Conservation (phyloP, 2,329 filamentous ascomycete species). For the Shiraia bambusicola region DNA sequence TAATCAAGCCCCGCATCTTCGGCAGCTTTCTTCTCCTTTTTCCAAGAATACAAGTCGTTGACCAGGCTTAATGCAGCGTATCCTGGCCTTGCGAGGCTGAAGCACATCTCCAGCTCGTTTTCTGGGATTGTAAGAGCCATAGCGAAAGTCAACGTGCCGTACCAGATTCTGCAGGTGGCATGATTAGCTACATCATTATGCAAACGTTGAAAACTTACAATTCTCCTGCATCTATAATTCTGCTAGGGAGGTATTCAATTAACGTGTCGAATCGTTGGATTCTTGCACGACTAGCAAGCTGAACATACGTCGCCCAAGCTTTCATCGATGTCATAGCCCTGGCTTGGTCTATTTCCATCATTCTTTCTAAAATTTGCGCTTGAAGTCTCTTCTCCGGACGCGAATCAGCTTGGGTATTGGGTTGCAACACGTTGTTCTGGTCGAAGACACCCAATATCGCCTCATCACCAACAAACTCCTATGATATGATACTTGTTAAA, state of each 20-base stretch:
- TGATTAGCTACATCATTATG: too few relatives aligned
- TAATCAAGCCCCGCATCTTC: conserved; percentile 18
- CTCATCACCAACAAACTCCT: conserved; percentile 20
- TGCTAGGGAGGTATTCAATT: conserved; percentile 19
- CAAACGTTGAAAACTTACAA: conserved; percentile 9
- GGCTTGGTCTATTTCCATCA: conserved; percentile 18
- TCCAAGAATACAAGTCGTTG: conserved; percentile 48
- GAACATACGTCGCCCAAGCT: conserved; percentile 19
- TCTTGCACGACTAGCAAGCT: conserved; percentile 5
- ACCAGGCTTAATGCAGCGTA: conserved; percentile 36
- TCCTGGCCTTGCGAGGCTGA: conserved; percentile 20
- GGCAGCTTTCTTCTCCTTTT: conserved; percentile 37
- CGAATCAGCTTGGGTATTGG: neutral
- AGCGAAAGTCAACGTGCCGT: conserved; percentile 42
- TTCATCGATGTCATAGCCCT: conserved; percentile 15
- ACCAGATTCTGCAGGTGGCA: conserved; percentile 33
- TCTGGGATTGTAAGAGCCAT: conserved; percentile 43
- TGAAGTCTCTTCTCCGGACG: conserved; percentile 12
- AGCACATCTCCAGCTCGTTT: conserved; percentile 35
- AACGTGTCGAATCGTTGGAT: conserved; percentile 9
- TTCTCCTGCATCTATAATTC: conserved; percentile 16
- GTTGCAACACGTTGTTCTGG: neutral
- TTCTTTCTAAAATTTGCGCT: conserved; percentile 11
- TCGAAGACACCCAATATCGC: conserved; percentile 1
- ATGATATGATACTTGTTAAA: conserved; percentile 13